phyloP scores from a whole-genome alignment of 306 rosid genomes.

The Sphenostylis stenocarpa region DNA sequence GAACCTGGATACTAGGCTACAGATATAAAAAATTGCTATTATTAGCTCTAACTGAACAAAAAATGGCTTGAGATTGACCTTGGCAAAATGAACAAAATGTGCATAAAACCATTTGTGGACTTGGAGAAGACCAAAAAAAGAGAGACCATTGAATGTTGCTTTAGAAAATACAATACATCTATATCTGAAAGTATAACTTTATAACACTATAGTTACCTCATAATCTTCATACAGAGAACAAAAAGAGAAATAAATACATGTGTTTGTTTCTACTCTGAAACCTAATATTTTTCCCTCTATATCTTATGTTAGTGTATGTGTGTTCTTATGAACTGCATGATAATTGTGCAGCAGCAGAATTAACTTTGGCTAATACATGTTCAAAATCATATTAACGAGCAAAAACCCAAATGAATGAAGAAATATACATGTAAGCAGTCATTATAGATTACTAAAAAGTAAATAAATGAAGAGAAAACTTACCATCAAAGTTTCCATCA shows the following conservation, averaged over 20 bases:
- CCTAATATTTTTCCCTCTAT: not conserved
- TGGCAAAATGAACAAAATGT: not conserved
- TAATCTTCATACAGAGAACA: not conserved
- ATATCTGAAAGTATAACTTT: not conserved
- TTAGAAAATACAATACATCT: not conserved
- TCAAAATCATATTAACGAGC: not conserved
- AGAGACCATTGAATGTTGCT: not conserved
- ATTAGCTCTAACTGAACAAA: not conserved
- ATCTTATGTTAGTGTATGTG: not conserved
- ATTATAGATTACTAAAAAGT: constrained; percentile 11
- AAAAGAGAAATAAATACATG: not conserved
- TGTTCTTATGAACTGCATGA: not conserved
- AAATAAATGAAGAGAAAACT: not conserved
- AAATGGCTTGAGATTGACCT: not conserved
- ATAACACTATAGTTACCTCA: not conserved
- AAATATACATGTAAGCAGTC: not conserved
- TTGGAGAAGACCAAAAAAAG: not conserved
- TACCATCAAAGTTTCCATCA: constrained; percentile 97
- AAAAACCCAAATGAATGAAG: not conserved
- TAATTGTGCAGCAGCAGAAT: not conserved
- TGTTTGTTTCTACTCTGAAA: not conserved
- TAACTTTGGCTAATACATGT: not conserved
- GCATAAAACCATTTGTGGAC: not conserved
- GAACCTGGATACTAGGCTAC: not conserved
- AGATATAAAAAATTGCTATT: not conserved